A percentile compares a stretch with the other conserved stretches of the same genome.
phyloP scores from a whole-genome alignment of 768 basidiomycete species.

The Phaeotremella skinneri region DNA sequence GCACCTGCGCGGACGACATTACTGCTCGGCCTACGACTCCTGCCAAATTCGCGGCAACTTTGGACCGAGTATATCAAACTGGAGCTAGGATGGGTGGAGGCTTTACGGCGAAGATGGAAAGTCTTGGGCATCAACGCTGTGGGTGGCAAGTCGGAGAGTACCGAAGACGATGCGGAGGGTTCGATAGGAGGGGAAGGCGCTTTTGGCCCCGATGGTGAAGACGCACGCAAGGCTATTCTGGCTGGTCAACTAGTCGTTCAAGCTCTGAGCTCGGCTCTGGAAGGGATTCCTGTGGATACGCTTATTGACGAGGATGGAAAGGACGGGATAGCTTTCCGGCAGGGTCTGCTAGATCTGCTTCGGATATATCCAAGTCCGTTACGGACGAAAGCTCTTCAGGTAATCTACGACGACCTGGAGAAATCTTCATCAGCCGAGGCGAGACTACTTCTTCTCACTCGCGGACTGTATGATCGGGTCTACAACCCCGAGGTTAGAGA shows the following conservation, averaged over 20 bases:
- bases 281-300: slow-evolving; percentile 14
- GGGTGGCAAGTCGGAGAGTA: slow-evolving; percentile 3
- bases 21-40: slow-evolving; percentile 78
- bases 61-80: slow-evolving; percentile 90
- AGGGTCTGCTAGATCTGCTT: slow-evolving; percentile 35
- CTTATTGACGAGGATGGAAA: slow-evolving; percentile 30
- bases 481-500: slow-evolving; percentile 38
- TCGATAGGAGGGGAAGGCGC: slow-evolving; percentile 73
- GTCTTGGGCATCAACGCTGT: slow-evolving; percentile 64
- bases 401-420: slow-evolving; percentile 41
- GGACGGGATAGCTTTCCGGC: slow-evolving; percentile 52
- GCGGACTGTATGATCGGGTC: slow-evolving; percentile 43
- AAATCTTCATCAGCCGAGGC: slow-evolving; percentile 20
- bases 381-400: slow-evolving; percentile 30
- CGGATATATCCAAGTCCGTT: slow-evolving; percentile 50
- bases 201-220: slow-evolving; percentile 47
- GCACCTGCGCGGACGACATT: slow-evolving; percentile 74
- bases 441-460: slow-evolving; percentile 34
- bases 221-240: slow-evolving; percentile 44
- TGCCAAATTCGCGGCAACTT: slow-evolving; percentile 67
- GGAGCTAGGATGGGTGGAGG: slow-evolving; percentile 82
- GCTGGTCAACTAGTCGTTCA: slow-evolving; percentile 26
- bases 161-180: slow-evolving; percentile 51
- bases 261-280: slow-evolving; percentile 25
- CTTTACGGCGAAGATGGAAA: slow-evolving; percentile 72